Percentiles rank a stretch among this genome's conserved stretches.
Conservation (phyloP, 345 rosid genomes). For the Pugionium dolabratum region DNA sequence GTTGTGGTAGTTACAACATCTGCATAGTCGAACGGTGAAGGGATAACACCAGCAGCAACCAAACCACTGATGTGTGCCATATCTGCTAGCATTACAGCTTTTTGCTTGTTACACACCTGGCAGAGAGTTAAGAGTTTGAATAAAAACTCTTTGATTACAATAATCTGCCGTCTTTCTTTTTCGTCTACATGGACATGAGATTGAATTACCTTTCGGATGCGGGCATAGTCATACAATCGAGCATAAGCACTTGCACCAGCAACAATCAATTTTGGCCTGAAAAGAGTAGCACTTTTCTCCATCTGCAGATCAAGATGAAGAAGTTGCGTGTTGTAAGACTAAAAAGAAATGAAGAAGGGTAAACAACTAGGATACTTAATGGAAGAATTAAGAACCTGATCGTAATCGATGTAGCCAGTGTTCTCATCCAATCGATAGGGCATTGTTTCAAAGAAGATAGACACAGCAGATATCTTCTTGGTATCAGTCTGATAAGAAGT, state of each 20-base stretch:
- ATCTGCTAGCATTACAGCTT: slow-evolving; percentile 88
- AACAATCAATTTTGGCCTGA: slow-evolving; percentile 93
- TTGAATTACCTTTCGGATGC: slow-evolving; percentile 74
- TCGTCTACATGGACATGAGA: background rate
- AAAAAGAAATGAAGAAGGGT: background rate
- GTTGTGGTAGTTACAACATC: slow-evolving; percentile 98
- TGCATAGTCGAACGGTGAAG: slow-evolving; percentile 98
- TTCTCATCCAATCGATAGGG: slow-evolving; percentile 93
- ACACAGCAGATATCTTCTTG: slow-evolving; percentile 96
- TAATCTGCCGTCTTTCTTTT: background rate
- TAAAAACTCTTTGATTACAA: slow-evolving; percentile 19
- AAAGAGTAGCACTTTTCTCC: slow-evolving; percentile 94
- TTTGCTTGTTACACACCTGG: slow-evolving; percentile 97
- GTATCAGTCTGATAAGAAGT: slow-evolving; percentile 81
- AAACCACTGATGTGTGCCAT: slow-evolving; percentile 99
- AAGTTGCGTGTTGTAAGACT: background rate
- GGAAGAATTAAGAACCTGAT: slow-evolving; percentile 64
- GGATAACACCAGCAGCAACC: slow-evolving; percentile 94
- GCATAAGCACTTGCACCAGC: slow-evolving; percentile 99
- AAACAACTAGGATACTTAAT: background rate
- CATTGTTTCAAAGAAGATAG: slow-evolving; percentile 98
- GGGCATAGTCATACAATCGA: slow-evolving; percentile 86
- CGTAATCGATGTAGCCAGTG: slow-evolving; percentile 95
- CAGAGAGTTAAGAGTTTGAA: slow-evolving; percentile 3
- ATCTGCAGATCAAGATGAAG: slow-evolving; percentile 49